These are phyloP conservation scores for Backusella tuberculispora DNA, from an alignment of 192 early-diverging fungal genomes.

Conservation along the genomic window DNA sequence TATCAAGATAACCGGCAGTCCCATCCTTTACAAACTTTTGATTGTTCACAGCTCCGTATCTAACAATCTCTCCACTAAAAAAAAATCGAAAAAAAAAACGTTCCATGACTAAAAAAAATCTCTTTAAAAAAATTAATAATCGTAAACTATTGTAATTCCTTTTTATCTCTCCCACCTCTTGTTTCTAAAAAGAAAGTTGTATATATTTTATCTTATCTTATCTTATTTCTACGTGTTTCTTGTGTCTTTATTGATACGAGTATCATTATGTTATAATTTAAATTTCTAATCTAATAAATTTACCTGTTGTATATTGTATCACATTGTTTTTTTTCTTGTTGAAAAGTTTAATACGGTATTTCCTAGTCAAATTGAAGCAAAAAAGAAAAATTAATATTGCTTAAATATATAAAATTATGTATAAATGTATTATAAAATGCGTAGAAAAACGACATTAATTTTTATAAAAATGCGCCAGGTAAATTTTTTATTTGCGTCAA, in stretches of 20 bases:
- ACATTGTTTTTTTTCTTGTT: neutral
- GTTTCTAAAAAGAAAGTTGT: conserved; percentile 15
- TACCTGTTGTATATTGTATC: conserved; percentile 3
- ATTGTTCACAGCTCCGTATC: neutral
- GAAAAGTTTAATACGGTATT: too few relatives aligned
- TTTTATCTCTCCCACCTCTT: neutral
- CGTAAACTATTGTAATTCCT: neutral
- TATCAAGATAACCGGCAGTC: neutral
- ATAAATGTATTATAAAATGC: too few relatives aligned
- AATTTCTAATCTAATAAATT: conserved; percentile 5
- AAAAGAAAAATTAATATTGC: too few relatives aligned
- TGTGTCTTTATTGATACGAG: neutral
- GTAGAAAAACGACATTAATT: too few relatives aligned
- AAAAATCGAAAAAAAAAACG: neutral
- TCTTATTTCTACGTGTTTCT: neutral
- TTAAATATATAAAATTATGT: too few relatives aligned
- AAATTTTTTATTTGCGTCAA: too few relatives aligned
- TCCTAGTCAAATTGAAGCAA: too few relatives aligned
- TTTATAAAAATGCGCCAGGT: too few relatives aligned
- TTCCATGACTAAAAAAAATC: neutral
- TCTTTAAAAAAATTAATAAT: neutral
- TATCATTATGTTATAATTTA: neutral
- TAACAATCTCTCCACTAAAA: neutral
- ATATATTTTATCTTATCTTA: neutral
- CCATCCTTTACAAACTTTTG: neutral